These are phyloP conservation scores for Tylopilus sp. DNA, from an alignment of 1,284 basidiomycete species.

Conservation along the genomic window DNA sequence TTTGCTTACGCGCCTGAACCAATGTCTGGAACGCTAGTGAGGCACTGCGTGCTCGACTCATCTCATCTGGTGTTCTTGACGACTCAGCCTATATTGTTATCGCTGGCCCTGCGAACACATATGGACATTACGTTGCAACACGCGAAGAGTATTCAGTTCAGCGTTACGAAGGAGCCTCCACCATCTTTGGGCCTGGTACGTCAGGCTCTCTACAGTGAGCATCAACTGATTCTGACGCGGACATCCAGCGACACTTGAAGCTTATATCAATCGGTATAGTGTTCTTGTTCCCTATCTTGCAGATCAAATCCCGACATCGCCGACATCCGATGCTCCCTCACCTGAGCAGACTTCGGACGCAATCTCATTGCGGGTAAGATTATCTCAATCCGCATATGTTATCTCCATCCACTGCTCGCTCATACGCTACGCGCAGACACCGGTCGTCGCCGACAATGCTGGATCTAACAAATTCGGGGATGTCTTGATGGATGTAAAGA, in stretches of 20 bases:
- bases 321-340: slow-evolving; percentile 60
- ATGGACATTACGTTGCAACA: slow-evolving; percentile 72
- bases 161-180: slow-evolving; percentile 79
- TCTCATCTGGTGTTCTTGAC: slow-evolving; percentile 57
- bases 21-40: slow-evolving; percentile 37
- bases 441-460: slow-evolving; percentile 57
- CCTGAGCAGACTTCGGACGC: slow-evolving; percentile 61
- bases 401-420: neutral
- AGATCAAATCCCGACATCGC: slow-evolving; percentile 43
- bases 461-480: slow-evolving; percentile 61
- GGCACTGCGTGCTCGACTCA: slow-evolving; percentile 59
- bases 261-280: slow-evolving; percentile 74
- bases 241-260: slow-evolving; percentile 60
- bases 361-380: slow-evolving; percentile 58
- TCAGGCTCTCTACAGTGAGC: slow-evolving; percentile 9
- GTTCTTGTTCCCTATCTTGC: slow-evolving; percentile 60
- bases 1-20: neutral
- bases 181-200: slow-evolving; percentile 71
- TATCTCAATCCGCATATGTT: neutral
- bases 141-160: slow-evolving; percentile 72
- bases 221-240: neutral
- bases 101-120: slow-evolving; percentile 77
- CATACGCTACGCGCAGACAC: slow-evolving; percentile 38
- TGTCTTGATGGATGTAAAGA: slow-evolving; percentile 57
- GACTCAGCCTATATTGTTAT: slow-evolving; percentile 68